These are phyloP conservation scores for Kalanchoe fedtschenkoi DNA, from an alignment of 164 flowering plant species.

Conservation along the genomic window DNA sequence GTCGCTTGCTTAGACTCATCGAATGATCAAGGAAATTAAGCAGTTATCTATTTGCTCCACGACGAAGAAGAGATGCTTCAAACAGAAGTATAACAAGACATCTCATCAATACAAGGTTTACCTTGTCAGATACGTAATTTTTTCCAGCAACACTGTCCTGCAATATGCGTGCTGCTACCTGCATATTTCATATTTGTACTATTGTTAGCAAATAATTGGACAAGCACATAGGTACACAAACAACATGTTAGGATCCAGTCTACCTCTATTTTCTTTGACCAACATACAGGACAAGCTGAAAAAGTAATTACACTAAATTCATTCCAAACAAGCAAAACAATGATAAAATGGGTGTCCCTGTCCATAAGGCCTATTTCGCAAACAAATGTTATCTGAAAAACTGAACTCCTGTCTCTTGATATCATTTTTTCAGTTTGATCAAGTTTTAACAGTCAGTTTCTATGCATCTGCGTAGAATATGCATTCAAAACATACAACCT, in stretches of 20 bases:
- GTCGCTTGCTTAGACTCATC: background rate
- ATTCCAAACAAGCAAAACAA: background rate
- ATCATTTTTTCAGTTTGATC: background rate
- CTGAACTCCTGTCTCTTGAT: background rate
- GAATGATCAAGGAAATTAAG: background rate
- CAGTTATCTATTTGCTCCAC: background rate
- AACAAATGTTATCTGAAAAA: background rate
- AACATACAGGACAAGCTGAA: background rate
- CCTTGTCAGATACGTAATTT: constrained; percentile 74
- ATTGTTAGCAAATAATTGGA: background rate
- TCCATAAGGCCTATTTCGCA: background rate
- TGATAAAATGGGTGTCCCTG: background rate
- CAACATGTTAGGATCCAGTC: background rate
- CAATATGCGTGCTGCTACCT: constrained; percentile 82
- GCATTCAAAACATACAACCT: background rate
- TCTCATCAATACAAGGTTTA: constrained; percentile 14
- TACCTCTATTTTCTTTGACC: background rate
- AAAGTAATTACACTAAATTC: background rate
- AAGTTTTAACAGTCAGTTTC: background rate
- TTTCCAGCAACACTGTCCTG: constrained; percentile 86
- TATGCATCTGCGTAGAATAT: background rate
- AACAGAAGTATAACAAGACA: background rate
- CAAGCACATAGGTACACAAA: background rate
- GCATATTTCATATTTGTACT: background rate
- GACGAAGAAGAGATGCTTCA: background rate